Evolutionary conservation across 441 rosid species (phyloP), one percentile per base, ranked within the genome.

Genomic region (Capsella rubella): DNA sequence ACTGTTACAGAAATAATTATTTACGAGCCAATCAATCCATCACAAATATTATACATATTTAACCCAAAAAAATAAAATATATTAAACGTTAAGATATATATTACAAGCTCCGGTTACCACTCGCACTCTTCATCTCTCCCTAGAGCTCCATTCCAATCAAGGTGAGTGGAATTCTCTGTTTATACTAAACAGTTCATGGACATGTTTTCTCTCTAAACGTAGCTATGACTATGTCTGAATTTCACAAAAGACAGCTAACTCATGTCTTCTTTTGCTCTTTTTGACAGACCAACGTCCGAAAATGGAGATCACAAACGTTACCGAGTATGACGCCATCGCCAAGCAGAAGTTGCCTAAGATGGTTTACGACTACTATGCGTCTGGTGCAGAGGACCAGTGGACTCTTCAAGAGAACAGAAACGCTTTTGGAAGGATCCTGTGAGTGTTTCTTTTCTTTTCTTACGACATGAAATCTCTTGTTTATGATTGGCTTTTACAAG

Each of bases 361-460:
- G 97, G 87, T 82, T 11, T 95, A 81, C 61, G 99, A 95, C 86
- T 95, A 91, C 86, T 95, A 89, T 80, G 93, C 95, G 2, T 93
- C 98, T 1, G 99, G 99, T 12, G 95, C 97, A 40, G 99, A 95
- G 64, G 98, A 93, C 76, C 93, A 95, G 74, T 93, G 98, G 99
- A 88, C 93, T 71, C 97, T 95, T 53, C 73, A 74, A 84, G 97
- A 95, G 81, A 95, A 93, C 82, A 74, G 87, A 32, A 81, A 85
- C 70, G 99, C 98, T 43, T 95, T 92, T 70, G 84, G 97, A 6
- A 86, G 96, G 78, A 95, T 95, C 82, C 71, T 89, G 99, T 95
- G 76, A 83, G 95, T 54, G 72, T 31, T 12, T 47, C 29, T 67
- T 0, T 65, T 39, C 27, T 63, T 54, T 52, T 52, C 50, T 15